Evolutionary conservation across 2,329 filamentous ascomycete species (phyloP).

Genomic region (Xylariales sp.): DNA sequence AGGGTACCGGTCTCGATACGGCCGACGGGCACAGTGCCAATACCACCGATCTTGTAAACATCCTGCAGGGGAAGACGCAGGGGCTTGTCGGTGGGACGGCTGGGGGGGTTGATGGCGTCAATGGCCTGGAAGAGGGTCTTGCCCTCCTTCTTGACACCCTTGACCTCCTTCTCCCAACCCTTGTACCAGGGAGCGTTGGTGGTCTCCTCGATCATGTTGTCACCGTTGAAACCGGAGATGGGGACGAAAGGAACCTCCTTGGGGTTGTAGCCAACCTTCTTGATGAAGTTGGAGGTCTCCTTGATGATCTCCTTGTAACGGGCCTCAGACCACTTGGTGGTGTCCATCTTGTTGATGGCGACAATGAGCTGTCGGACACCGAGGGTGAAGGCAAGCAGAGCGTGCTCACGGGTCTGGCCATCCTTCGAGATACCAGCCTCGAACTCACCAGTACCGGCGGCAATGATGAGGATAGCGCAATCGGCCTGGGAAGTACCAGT

Average conservation of each 20-base stretch:
- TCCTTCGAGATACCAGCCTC: constrained; percentile 99
- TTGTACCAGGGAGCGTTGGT: constrained; percentile 99
- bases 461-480: constrained; percentile 99
- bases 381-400: constrained; percentile 98
- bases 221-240: constrained; percentile 99
- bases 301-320: constrained; percentile 99
- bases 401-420: constrained; percentile 99
- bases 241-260: constrained; percentile 98
- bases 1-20: constrained; percentile 99
- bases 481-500: constrained; percentile 99
- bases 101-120: constrained; percentile 87
- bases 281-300: constrained; percentile 99
- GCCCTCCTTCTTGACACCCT: constrained; percentile 77
- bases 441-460: constrained; percentile 99
- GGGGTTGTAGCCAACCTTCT: constrained; percentile 99
- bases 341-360: constrained; percentile 99
- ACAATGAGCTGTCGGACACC: constrained; percentile 99
- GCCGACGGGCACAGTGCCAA: constrained; percentile 98
- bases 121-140: constrained; percentile 99
- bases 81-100: constrained; percentile 96
- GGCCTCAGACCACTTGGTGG: constrained; percentile 93
- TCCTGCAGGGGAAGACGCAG: constrained; percentile 99
- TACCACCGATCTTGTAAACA: constrained; percentile 99
- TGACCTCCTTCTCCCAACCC: constrained; percentile 97
- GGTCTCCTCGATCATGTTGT: constrained; percentile 96